Percentiles rank a stretch among this genome's conserved stretches.
Evolutionary conservation across 768 basidiomycete species (phyloP).

Genomic region (Mycena epipterygia): DNA sequence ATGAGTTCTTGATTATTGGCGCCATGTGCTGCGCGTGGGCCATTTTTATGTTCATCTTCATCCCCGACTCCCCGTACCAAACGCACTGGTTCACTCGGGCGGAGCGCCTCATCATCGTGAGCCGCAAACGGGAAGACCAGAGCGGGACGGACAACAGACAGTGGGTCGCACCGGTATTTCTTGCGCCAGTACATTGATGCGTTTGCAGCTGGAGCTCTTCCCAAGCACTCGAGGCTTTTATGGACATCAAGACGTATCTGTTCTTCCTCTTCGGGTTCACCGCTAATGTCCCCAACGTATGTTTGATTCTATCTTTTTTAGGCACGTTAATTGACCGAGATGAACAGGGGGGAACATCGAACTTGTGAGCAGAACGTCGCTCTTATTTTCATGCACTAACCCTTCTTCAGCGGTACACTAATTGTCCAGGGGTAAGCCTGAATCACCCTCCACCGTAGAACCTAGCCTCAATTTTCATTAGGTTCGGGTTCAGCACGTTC

Average conservation of each 20-base stretch:
- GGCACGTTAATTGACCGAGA: not conserved
- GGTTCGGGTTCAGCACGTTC: conserved; percentile 47
- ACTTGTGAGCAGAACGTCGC: conserved; percentile 34
- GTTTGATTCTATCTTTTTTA: not conserved
- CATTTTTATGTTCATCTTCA: conserved; percentile 45
- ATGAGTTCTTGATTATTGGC: conserved; percentile 49
- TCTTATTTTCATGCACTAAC: not conserved
- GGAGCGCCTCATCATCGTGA: conserved; percentile 50
- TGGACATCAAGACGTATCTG: conserved; percentile 50
- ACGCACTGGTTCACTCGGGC: conserved; percentile 48
- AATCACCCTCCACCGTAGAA: not conserved
- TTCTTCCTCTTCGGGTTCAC: conserved; percentile 48
- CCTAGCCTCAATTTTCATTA: not conserved
- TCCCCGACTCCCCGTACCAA: conserved; percentile 51
- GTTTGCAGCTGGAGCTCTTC: conserved; percentile 35
- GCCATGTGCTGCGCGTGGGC: conserved; percentile 47
- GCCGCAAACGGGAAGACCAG: conserved; percentile 49
- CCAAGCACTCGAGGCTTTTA: conserved; percentile 44
- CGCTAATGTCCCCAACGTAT: conserved; percentile 43
- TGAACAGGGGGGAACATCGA: conserved; percentile 42
- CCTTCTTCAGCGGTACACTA: conserved; percentile 36
- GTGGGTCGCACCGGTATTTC: conserved; percentile 10
- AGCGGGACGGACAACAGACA: conserved; percentile 43
- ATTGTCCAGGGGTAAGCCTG: conserved; percentile 40
- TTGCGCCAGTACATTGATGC: not conserved